These are phyloP conservation scores for Pseudogymnoascus sp. DNA, from an alignment of 2,329 filamentous ascomycete species.

Conservation along the genomic window DNA sequence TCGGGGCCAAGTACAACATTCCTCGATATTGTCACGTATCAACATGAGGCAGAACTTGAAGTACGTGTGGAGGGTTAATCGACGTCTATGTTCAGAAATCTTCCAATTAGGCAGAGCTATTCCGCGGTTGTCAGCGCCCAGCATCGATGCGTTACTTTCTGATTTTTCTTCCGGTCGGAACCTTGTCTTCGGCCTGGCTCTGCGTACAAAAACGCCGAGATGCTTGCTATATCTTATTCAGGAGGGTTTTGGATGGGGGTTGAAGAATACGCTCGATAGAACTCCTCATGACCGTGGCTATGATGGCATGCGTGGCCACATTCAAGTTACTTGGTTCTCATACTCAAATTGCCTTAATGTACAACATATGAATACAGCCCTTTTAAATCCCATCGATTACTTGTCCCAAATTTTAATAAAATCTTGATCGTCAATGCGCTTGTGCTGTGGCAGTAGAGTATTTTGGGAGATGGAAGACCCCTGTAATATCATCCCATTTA, in stretches of 20 bases:
- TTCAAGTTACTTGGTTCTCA: neutral
- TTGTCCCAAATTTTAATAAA: neutral
- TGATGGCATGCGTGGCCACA: neutral
- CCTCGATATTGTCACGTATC: constrained; percentile 3
- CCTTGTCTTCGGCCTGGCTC: neutral
- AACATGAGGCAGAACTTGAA: neutral
- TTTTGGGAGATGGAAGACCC: neutral
- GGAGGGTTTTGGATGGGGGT: neutral
- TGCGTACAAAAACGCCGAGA: neutral
- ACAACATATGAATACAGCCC: neutral
- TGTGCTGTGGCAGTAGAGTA: neutral
- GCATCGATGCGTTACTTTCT: neutral
- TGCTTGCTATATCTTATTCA: neutral
- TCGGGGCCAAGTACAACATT: neutral
- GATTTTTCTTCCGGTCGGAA: neutral
- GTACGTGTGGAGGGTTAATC: neutral
- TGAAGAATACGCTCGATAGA: neutral
- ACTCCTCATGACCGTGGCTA: neutral
- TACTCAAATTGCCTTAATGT: neutral
- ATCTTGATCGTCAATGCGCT: neutral
- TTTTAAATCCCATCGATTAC: neutral
- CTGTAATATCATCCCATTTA: constrained; percentile 12
- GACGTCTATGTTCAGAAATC: neutral
- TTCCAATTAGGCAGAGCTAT: neutral
- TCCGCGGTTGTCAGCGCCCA: neutral